A percentile compares a stretch with the other conserved stretches of the same genome.
These are phyloP conservation scores for Penicillium simplicissimum DNA, from an alignment of 495 filamentous ascomycete species.

Conservation along the genomic window DNA sequence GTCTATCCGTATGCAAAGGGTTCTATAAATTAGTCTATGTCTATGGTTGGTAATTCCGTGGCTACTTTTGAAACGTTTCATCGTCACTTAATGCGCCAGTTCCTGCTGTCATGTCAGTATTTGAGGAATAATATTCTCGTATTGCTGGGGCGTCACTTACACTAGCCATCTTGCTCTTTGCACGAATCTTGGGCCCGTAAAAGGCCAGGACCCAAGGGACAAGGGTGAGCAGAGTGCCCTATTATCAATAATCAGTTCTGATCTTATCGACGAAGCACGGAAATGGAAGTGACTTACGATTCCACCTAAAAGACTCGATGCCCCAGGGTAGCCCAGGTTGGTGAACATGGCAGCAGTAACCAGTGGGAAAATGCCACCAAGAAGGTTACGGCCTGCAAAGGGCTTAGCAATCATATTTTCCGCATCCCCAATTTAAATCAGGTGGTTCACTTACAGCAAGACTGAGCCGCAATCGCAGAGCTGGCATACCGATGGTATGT, in stretches of 20 bases:
- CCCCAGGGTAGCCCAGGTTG: slow-evolving; percentile 69
- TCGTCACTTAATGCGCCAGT: slow-evolving; percentile 29
- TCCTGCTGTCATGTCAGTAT: slow-evolving; percentile 28
- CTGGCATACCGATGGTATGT: slow-evolving; percentile 82
- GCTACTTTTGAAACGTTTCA: neutral
- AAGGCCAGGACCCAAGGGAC: slow-evolving; percentile 88
- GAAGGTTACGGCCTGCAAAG: slow-evolving; percentile 67
- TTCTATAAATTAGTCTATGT: slow-evolving; percentile 12
- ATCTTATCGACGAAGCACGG: no score
- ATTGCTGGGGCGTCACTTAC: slow-evolving; percentile 27
- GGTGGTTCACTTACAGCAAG: slow-evolving; percentile 54
- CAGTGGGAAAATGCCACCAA: slow-evolving; percentile 82
- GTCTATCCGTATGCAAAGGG: slow-evolving; percentile 2
- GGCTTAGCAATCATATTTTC: neutral
- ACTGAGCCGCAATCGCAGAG: slow-evolving; percentile 86
- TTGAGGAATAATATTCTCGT: neutral
- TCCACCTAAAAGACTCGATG: slow-evolving; percentile 73
- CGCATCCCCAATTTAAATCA: neutral
- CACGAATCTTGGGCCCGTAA: slow-evolving; percentile 76
- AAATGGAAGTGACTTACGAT: slow-evolving; percentile 56
- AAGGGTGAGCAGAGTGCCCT: slow-evolving; percentile 64
- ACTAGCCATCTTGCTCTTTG: slow-evolving; percentile 74
- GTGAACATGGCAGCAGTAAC: slow-evolving; percentile 71
- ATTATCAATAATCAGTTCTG: no score
- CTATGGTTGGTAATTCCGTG: neutral